Percentiles rank a stretch among this genome's conserved stretches.
These are phyloP conservation scores for Penicillium sp. DNA, from an alignment of 2,329 filamentous ascomycete genomes.

Conservation along the genomic window DNA sequence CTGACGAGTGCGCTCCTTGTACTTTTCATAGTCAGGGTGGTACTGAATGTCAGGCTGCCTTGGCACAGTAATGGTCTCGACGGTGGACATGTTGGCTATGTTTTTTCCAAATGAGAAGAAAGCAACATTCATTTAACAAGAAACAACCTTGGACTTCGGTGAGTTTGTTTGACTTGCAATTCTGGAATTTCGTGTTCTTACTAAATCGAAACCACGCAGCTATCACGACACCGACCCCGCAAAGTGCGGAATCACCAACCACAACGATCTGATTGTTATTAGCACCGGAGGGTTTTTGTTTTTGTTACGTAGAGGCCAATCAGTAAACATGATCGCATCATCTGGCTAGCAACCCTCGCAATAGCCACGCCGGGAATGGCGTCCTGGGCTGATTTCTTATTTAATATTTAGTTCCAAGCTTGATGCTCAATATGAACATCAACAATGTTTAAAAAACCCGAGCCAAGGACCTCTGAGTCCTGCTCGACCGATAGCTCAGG, in stretches of 20 bases:
- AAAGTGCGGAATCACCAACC: slow-evolving; percentile 5
- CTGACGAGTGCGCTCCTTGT: slow-evolving; percentile 18
- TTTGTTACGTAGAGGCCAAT: background rate
- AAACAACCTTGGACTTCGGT: too few relatives aligned
- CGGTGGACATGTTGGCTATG: slow-evolving; percentile 14
- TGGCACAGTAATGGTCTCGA: slow-evolving; percentile 15
- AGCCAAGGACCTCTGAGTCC: background rate
- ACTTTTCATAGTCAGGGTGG: slow-evolving; percentile 24
- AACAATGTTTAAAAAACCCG: background rate
- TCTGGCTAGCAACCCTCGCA: background rate
- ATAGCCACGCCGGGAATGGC: background rate
- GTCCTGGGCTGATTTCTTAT: background rate
- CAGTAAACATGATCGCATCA: background rate
- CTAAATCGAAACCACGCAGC: background rate
- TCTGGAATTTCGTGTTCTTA: background rate
- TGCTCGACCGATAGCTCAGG: background rate
- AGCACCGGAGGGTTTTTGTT: background rate
- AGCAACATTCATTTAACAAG: too few relatives aligned
- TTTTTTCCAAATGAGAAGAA: too few relatives aligned
- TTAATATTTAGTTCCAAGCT: background rate
- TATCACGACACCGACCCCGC: slow-evolving; percentile 11
- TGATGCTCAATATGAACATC: background rate
- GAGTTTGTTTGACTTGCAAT: background rate
- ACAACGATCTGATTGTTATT: background rate
- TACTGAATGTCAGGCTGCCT: slow-evolving; percentile 26